Percentiles rank a stretch among this genome's conserved stretches.
These are phyloP conservation scores for Gyrodon lividus DNA, from an alignment of 768 basidiomycete species.

Conservation along the genomic window DNA sequence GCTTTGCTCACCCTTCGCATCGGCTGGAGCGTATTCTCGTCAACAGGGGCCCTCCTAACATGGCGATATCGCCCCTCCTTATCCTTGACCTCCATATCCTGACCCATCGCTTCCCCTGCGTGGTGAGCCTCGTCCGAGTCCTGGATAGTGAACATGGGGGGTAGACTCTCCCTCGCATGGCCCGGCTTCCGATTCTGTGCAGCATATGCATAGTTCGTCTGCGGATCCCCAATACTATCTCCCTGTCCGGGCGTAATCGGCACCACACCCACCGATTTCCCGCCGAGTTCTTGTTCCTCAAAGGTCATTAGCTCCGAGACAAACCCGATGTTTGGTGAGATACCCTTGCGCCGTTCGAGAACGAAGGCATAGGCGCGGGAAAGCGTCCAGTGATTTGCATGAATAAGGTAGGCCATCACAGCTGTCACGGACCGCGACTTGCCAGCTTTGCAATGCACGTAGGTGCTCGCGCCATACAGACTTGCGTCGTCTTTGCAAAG, in stretches of 20 bases:
- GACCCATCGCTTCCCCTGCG: slow-evolving; percentile 48
- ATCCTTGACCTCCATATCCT: slow-evolving; percentile 91
- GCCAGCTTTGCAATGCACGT: slow-evolving; percentile 95
- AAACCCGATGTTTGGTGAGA: slow-evolving; percentile 97
- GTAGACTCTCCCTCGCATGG: slow-evolving; percentile 72
- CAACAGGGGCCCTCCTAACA: slow-evolving; percentile 81
- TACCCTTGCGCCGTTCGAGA: slow-evolving; percentile 87
- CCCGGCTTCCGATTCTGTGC: slow-evolving; percentile 53
- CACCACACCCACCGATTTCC: slow-evolving; percentile 34
- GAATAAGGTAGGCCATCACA: slow-evolving; percentile 96
- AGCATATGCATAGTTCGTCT: slow-evolving; percentile 41
- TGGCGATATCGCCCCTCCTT: slow-evolving; percentile 83
- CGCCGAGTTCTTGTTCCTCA: slow-evolving; percentile 87
- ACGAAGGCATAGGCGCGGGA: slow-evolving; percentile 91
- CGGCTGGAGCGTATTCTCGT: slow-evolving; percentile 86
- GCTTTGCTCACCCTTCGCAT: slow-evolving; percentile 91
- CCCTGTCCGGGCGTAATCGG: slow-evolving; percentile 16
- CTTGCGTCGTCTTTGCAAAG: slow-evolving; percentile 77
- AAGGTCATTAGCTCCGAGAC: slow-evolving; percentile 97
- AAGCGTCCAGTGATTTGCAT: slow-evolving; percentile 95
- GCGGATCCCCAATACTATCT: slow-evolving; percentile 25
- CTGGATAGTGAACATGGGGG: slow-evolving; percentile 27
- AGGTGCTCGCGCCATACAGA: slow-evolving; percentile 83
- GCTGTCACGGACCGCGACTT: slow-evolving; percentile 96
- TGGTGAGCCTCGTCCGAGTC: slow-evolving; percentile 26